Evolutionary conservation across 2,329 filamentous ascomycete genomes (phyloP).

Genomic region (Colletotrichum sublineola): DNA sequence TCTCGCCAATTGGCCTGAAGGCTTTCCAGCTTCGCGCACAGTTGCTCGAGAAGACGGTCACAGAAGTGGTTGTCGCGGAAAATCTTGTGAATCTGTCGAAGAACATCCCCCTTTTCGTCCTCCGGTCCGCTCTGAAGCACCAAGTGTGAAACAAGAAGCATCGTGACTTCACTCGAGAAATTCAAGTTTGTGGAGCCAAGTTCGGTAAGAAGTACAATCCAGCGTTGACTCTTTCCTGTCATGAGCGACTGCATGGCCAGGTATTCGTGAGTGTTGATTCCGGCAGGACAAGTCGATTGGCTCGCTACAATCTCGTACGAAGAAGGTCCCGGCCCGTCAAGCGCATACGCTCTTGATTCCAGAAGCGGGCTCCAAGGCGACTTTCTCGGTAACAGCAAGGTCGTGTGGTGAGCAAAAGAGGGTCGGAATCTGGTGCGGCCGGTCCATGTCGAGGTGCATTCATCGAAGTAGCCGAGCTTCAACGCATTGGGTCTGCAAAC

Average conservation of each 20-base stretch:
- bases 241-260: slow-evolving; percentile 63
- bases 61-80: slow-evolving; percentile 67
- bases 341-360: slow-evolving; percentile 46
- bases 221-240: slow-evolving; percentile 61
- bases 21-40: slow-evolving; percentile 57
- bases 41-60: slow-evolving; percentile 58
- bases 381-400: slow-evolving; percentile 51
- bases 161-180: slow-evolving; percentile 67
- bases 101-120: slow-evolving; percentile 44
- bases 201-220: slow-evolving; percentile 64
- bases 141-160: slow-evolving; percentile 64
- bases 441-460: slow-evolving; percentile 54
- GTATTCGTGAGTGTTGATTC: slow-evolving; percentile 65
- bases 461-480: slow-evolving; percentile 63
- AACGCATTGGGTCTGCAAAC: slow-evolving; percentile 63
- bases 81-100: slow-evolving; percentile 62
- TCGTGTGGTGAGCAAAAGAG: slow-evolving; percentile 61
- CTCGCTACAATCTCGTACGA: slow-evolving; percentile 68
- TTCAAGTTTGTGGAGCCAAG: slow-evolving; percentile 69
- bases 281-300: slow-evolving; percentile 61
- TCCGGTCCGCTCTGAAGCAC: slow-evolving; percentile 67
- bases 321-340: slow-evolving; percentile 56
- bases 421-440: slow-evolving; percentile 47
- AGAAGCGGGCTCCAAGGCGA: slow-evolving; percentile 54
- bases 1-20: slow-evolving; percentile 72